phyloP scores from a whole-genome alignment of 805 yeast species.

The Ogataea minuta region DNA sequence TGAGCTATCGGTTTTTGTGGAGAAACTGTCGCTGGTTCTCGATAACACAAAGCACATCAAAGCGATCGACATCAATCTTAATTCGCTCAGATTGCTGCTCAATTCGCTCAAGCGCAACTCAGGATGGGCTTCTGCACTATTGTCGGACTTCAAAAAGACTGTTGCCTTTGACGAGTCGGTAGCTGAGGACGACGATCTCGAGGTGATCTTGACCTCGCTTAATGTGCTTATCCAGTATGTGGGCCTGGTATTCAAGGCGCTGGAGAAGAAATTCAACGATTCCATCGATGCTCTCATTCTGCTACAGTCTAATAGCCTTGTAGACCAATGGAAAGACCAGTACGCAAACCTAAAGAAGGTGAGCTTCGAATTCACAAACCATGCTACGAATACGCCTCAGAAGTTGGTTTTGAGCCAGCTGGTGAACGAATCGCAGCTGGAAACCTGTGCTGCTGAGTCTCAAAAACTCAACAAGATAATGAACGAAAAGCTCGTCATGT shows the following conservation, averaged over 20 bases:
- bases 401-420: constrained; percentile 33
- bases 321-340: constrained; percentile 40
- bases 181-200: constrained; percentile 36
- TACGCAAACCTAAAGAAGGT: constrained; percentile 30
- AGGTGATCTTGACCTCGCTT: constrained; percentile 46
- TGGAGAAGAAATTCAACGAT: constrained; percentile 39
- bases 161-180: constrained; percentile 20
- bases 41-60: constrained; percentile 19
- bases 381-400: constrained; percentile 9
- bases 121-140: constrained; percentile 38
- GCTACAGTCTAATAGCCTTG: constrained; percentile 42
- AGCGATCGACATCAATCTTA: constrained; percentile 35
- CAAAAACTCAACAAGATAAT: constrained; percentile 19
- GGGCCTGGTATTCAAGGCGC: constrained; percentile 42
- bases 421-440: constrained; percentile 33
- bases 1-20: constrained; percentile 24
- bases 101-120: constrained; percentile 36
- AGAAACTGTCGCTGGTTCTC: constrained; percentile 13
- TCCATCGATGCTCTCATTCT: constrained; percentile 34
- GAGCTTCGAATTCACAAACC: constrained; percentile 24
- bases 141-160: constrained; percentile 35
- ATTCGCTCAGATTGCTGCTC: constrained; percentile 38
- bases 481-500: constrained; percentile 24
- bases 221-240: constrained; percentile 51
- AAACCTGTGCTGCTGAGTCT: constrained; percentile 33